These are phyloP conservation scores for Magnolia kwangsiensis DNA, from an alignment of 164 flowering plant species.

Conservation along the genomic window DNA sequence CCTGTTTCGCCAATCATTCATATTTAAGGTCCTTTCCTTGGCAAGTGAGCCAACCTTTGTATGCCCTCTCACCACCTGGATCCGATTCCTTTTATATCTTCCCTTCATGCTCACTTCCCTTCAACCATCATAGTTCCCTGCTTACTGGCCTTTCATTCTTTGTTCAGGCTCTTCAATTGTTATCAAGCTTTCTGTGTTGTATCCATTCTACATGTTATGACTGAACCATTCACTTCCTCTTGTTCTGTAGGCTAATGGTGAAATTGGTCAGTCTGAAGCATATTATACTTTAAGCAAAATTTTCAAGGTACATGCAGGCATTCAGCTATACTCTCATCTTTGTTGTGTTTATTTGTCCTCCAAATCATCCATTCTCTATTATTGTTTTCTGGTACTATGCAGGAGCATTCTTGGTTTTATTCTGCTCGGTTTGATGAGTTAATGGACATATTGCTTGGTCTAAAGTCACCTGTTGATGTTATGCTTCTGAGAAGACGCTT, in stretches of 20 bases:
- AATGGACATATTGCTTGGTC: slow-evolving; percentile 51
- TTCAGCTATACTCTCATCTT: background rate
- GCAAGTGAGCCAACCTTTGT: too few relatives aligned
- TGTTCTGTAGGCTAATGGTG: slow-evolving; percentile 40
- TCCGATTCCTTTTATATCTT: too few relatives aligned
- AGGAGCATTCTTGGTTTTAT: slow-evolving; percentile 74
- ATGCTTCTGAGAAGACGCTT: slow-evolving; percentile 50
- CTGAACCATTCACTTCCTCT: background rate
- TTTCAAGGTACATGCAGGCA: slow-evolving; percentile 52
- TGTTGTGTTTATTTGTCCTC: background rate
- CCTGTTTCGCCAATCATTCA: too few relatives aligned
- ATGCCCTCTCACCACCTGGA: too few relatives aligned
- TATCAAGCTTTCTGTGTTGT: background rate
- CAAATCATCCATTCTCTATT: background rate
- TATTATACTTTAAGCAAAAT: slow-evolving; percentile 59
- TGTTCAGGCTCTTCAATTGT: too few relatives aligned
- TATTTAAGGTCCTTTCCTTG: too few relatives aligned
- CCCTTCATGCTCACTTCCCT: too few relatives aligned
- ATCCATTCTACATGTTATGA: too few relatives aligned
- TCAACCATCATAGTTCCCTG: too few relatives aligned
- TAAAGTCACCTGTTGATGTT: slow-evolving; percentile 44
- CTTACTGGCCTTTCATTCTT: too few relatives aligned
- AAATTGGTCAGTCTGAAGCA: slow-evolving; percentile 39
- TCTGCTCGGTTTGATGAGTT: slow-evolving; percentile 55
- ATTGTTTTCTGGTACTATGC: slow-evolving; percentile 22